Evolutionary conservation across 1,284 basidiomycete species (phyloP).

Genomic region (Trametes sp.): DNA sequence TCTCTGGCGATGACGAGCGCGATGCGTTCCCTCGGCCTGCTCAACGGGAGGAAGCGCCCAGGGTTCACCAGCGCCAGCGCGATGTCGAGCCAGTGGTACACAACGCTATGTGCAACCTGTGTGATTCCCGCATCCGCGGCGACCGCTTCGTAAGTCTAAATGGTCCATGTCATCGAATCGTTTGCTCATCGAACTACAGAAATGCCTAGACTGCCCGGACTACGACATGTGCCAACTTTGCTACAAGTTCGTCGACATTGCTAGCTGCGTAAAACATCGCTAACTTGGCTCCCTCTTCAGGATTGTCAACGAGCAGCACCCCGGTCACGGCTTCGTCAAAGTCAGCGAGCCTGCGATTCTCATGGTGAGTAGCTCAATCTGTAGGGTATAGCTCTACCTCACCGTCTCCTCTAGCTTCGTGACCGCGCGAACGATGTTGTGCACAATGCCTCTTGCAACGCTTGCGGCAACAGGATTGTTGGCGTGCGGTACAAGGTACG

Average conservation of each 20-base stretch:
- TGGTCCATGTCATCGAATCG: neutral
- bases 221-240: conserved; percentile 80
- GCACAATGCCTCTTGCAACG: conserved; percentile 42
- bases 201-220: conserved; percentile 78
- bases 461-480: conserved; percentile 61
- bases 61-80: conserved; percentile 4
- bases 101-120: conserved; percentile 74
- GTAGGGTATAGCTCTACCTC: neutral
- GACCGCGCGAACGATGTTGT: conserved; percentile 23
- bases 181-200: conserved; percentile 48
- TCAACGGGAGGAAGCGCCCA: conserved; percentile 1
- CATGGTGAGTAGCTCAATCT: conserved; percentile 51
- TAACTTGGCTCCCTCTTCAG: conserved; percentile 42
- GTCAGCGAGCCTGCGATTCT: conserved; percentile 64
- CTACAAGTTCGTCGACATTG: conserved; percentile 56
- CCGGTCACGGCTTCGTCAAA: conserved; percentile 79
- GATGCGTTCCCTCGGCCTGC: conserved; percentile 7
- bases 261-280: neutral
- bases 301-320: conserved; percentile 78
- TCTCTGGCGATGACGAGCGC: conserved; percentile 48
- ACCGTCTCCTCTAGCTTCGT: conserved; percentile 23
- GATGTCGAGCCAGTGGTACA: conserved; percentile 51
- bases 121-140: conserved; percentile 74
- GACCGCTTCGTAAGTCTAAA: conserved; percentile 58
- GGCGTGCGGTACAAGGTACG: conserved; percentile 77